Evolutionary conservation across 192 early-diverging fungal genomes (phyloP), one percentile per base, ranked within the genome.

Genomic region (Coemansia sp.): DNA sequence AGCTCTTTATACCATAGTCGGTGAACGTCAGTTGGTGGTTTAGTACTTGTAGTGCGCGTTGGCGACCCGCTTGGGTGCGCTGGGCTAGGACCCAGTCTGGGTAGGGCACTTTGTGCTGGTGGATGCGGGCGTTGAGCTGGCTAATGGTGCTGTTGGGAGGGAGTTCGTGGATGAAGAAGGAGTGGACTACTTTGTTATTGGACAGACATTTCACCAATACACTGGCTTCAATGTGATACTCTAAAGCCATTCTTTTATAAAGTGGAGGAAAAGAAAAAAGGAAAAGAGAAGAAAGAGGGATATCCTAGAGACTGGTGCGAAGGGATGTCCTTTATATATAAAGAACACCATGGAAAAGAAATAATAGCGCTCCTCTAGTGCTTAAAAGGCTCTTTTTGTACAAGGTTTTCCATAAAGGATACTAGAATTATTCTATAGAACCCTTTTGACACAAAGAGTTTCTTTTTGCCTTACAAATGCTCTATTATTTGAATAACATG

Each of bases 151-250:
- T 53, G 61, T 76, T 76, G 7, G 74, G 68, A 7, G 68, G 20
- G 5, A 76, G 61, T 16, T 76, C 68, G 64, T 76, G 74, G 14
- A 76, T 25, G 28, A 76, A 76, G 14, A 70, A 76, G 33, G 74
- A 76, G 20, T 76, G 64, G 0, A 66, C 13, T 3, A 59, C 35
- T 2, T 52, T 13, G 6, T 33, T 21, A 13, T 48, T 4, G 28
- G 25, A 23, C 2, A 63, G 13, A 47, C 61, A 62, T 16, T 65
- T 57, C 21, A 76, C 61, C 18, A 76, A 53, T 1, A 76, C 47
- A 55, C 66, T 76, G 14, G 68, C 59, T 45, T 76, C 74, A 12
- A 76, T 70, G 3, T 68, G 74, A 26, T 69, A 70, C 11, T 64
- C 68, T 3, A 14, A 31, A 33, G 26, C n/a, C 65, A 72, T 31